Base-by-base conservation (phyloP, 129 eudicot genomes). In the Smallanthus sonchifolius region DNA sequence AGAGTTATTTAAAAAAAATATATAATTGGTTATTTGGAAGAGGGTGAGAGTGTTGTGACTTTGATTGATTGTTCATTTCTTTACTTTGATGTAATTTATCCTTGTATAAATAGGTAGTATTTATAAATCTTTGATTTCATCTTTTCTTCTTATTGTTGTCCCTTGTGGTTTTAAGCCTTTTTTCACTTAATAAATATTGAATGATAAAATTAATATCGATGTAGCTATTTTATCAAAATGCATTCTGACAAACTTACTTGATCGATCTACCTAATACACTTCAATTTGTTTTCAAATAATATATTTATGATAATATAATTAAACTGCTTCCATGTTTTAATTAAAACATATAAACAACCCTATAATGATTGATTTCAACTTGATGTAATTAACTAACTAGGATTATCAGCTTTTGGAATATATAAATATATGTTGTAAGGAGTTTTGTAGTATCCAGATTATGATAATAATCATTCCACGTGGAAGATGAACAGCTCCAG, bases 31-130 rank as follows among this genome's bases (percentile, higher is more conserved):
- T 74, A 34, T 32, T 48, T 44, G 51, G 39, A 48, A 75, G 63
- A 11, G 40, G 64, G 72, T 64, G 70, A 48, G 32, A 15, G 65
- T 64, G 72, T 8, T 43, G 69, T 73, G 77, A 36, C 57, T n/a
- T 72, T 42, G 30, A 24, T 24, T 71, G 39, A 17, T 39, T 17
- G 38, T 8, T 24, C 30, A 0, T 24, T 24, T 39, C 24, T 19
- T 5, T 10, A 3, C 39, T 19, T 59, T 38, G 6, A 51, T 36
- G 42, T 65, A 8, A 60, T 60, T 73, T n/a, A n/a, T 72, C 19
- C 30, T 61, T 73, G 77, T 73, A 73, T 73, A 42, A 43, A 61
- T 60, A 60, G 68, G 20, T 44, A 24, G 60, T 61, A 73, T 72
- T 45, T 24, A 48, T 69, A 59, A 30, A 60, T 61, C 30, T 44